Conservation (phyloP, 192 early-diverging fungal genomes). For the Backusella morwellensis region DNA sequence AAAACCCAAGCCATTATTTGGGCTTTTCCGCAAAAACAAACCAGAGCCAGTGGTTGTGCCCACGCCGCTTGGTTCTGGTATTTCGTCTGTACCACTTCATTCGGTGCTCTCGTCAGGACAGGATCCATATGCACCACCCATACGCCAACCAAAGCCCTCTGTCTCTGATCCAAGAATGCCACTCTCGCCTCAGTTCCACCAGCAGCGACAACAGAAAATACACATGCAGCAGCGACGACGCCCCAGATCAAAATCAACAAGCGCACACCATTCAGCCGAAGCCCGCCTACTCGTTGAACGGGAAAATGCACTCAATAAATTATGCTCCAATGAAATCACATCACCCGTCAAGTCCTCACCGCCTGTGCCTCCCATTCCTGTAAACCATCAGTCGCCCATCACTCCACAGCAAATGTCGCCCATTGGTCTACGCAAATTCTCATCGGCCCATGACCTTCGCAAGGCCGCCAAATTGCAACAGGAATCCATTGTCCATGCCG, state of each 20-base stretch:
- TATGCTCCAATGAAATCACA: constrained; percentile 10
- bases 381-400: background rate
- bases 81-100: constrained; percentile 11
- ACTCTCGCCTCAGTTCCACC: background rate
- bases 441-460: constrained; percentile 14
- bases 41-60: background rate
- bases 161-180: background rate
- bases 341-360: constrained; percentile 3
- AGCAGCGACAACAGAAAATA: background rate
- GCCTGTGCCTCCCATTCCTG: constrained; percentile 17
- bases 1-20: constrained; percentile 19
- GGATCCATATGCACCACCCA: background rate
- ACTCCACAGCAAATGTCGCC: background rate
- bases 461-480: constrained; percentile 11
- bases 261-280: background rate
- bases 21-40: constrained; percentile 16
- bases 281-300: background rate
- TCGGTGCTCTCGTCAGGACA: background rate
- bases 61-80: background rate
- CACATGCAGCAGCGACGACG: background rate
- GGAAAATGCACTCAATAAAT: constrained; percentile 12
- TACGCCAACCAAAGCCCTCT: background rate
- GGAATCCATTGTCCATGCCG: background rate
- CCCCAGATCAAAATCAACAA: constrained; percentile 15
- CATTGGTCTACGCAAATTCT: background rate